phyloP scores from a whole-genome alignment of 306 rosid species.

The Fragaria vesca region DNA sequence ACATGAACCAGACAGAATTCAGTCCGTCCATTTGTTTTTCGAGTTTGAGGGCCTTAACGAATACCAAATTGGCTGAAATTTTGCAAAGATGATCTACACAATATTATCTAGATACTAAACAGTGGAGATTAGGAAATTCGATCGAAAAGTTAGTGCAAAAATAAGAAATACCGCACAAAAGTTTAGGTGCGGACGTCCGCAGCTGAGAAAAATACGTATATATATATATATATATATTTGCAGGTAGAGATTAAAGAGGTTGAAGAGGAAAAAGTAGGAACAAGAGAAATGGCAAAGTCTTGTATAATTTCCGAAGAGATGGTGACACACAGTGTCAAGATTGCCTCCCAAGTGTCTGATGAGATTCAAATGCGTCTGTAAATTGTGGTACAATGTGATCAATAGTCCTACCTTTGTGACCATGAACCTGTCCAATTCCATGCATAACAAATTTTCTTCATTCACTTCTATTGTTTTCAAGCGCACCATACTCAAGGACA shows the following conservation, averaged over 20 bases:
- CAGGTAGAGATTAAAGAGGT: not conserved
- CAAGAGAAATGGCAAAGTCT: not conserved
- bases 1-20: too few relatives aligned
- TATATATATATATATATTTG: too few relatives aligned
- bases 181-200: too few relatives aligned
- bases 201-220: too few relatives aligned
- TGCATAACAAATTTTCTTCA: not conserved
- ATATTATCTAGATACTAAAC: too few relatives aligned
- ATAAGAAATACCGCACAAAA: too few relatives aligned
- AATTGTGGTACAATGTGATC: not conserved
- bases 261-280: not conserved
- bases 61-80: too few relatives aligned
- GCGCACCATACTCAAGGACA: not conserved
- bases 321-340: not conserved
- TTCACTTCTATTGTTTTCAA: not conserved
- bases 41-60: too few relatives aligned
- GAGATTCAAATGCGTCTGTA: constrained; percentile 3
- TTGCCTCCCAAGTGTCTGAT: constrained; percentile 10
- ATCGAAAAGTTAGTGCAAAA: too few relatives aligned
- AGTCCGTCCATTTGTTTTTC: too few relatives aligned
- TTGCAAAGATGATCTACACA: too few relatives aligned
- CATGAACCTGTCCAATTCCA: not conserved
- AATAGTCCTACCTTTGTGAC: not conserved
- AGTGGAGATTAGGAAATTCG: too few relatives aligned
- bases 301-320: not conserved